These are phyloP conservation scores for Talaromyces wortmannii DNA, from an alignment of 495 filamentous ascomycete species.

Conservation along the genomic window DNA sequence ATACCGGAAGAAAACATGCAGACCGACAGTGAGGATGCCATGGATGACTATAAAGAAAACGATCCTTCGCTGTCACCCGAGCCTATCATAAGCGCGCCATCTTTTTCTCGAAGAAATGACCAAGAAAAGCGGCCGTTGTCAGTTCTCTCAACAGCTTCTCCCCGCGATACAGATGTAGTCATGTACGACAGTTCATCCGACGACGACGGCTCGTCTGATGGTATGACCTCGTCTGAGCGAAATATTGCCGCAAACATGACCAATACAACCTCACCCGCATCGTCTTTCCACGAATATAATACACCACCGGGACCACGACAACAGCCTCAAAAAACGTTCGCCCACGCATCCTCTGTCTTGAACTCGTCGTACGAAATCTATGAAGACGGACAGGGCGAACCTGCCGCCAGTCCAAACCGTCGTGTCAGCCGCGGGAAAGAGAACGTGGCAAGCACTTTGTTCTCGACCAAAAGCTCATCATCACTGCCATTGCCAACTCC, in stretches of 20 bases:
- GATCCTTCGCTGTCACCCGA: slow-evolving; percentile 37
- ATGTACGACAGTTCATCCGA: slow-evolving; percentile 7
- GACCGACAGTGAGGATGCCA: neutral
- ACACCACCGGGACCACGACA: neutral
- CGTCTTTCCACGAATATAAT: neutral
- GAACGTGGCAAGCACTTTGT: slow-evolving; percentile 13
- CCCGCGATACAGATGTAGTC: slow-evolving; percentile 21
- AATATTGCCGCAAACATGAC: slow-evolving; percentile 33
- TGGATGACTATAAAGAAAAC: slow-evolving; percentile 36
- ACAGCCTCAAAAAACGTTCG: neutral
- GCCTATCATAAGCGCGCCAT: slow-evolving; percentile 20
- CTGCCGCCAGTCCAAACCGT: slow-evolving; percentile 9
- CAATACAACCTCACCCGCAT: slow-evolving; percentile 5
- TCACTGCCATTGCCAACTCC: neutral
- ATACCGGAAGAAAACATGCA: slow-evolving; percentile 1
- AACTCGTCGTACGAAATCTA: slow-evolving; percentile 17
- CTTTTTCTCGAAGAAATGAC: slow-evolving; percentile 15
- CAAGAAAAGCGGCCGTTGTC: slow-evolving; percentile 37
- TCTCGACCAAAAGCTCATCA: neutral
- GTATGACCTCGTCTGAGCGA: slow-evolving; percentile 29
- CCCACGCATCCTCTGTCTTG: neutral
- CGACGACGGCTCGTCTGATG: slow-evolving; percentile 9
- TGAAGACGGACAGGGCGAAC: slow-evolving; percentile 25
- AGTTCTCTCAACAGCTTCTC: slow-evolving; percentile 20
- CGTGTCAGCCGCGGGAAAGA: slow-evolving; percentile 27